phyloP scores from a whole-genome alignment of 192 early-diverging fungal species.

The Mortierella antarctica region DNA sequence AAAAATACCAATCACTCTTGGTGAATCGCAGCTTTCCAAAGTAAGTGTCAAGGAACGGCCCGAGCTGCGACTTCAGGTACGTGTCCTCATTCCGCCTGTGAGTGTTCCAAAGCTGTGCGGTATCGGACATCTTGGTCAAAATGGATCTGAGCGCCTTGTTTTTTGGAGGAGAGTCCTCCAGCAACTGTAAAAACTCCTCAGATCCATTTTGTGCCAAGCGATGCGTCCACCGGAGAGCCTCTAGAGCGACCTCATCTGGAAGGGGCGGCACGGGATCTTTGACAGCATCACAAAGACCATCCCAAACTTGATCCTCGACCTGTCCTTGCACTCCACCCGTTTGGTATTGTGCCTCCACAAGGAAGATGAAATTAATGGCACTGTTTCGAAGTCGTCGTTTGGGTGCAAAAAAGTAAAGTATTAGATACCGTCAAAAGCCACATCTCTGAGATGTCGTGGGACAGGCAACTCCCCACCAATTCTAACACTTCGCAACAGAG shows the following conservation, averaged over 20 bases:
- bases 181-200: neutral
- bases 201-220: slow-evolving; percentile 4
- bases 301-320: neutral
- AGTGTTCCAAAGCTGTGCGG: slow-evolving; percentile 22
- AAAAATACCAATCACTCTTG: slow-evolving; percentile 9
- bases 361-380: neutral
- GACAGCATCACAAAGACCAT: neutral
- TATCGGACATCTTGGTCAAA: slow-evolving; percentile 15
- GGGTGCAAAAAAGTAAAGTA: too few relatives aligned
- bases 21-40: slow-evolving; percentile 3
- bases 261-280: neutral
- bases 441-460: too few relatives aligned
- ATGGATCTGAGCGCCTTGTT: slow-evolving; percentile 17
- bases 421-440: too few relatives aligned
- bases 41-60: slow-evolving; percentile 9
- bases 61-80: slow-evolving; percentile 22
- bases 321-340: neutral
- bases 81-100: slow-evolving; percentile 24
- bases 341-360: neutral
- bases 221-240: slow-evolving; percentile 14
- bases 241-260: neutral
- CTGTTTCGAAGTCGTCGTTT: neutral
- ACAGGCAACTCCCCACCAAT: too few relatives aligned
- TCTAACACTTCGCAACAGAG: too few relatives aligned
- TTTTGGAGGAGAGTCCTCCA: slow-evolving; percentile 17